phyloP scores from a whole-genome alignment of 2,329 filamentous ascomycete species.

The Claviceps quebecensis region DNA sequence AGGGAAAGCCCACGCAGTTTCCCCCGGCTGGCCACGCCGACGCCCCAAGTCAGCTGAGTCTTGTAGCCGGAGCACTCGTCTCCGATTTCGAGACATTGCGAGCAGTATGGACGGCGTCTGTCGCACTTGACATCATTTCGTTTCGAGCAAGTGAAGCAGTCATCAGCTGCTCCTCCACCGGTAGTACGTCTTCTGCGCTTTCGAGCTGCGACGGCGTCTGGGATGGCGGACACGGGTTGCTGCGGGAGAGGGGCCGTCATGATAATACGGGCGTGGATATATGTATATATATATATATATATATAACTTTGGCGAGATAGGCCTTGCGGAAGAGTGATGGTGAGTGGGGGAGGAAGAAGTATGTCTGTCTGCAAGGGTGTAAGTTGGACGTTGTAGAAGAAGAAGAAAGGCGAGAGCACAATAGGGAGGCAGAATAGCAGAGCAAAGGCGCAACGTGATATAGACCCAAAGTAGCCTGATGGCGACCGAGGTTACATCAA shows the following conservation, averaged over 20 bases:
- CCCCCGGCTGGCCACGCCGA: slow-evolving; percentile 86
- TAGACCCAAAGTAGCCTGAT: slow-evolving; percentile 1
- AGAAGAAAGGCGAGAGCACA: neutral
- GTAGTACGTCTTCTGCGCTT: slow-evolving; percentile 80
- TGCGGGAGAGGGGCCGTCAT: slow-evolving; percentile 38
- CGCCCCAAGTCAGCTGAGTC: slow-evolving; percentile 91
- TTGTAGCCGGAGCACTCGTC: slow-evolving; percentile 94
- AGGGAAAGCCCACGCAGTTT: slow-evolving; percentile 84
- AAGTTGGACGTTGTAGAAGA: neutral
- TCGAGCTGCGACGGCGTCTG: slow-evolving; percentile 37
- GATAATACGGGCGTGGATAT: slow-evolving; percentile 4
- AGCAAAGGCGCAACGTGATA: neutral
- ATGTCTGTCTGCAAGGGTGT: neutral
- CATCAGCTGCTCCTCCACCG: slow-evolving; percentile 77
- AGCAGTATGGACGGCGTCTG: slow-evolving; percentile 83
- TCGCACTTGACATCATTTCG: slow-evolving; percentile 68
- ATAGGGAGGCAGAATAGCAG: neutral
- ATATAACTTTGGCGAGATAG: too few relatives aligned
- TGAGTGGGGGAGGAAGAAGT: neutral
- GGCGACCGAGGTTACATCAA: slow-evolving; percentile 3
- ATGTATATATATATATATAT: too few relatives aligned
- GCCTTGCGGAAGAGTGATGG: too few relatives aligned
- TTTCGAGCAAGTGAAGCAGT: slow-evolving; percentile 89
- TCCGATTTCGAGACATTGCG: slow-evolving; percentile 80
- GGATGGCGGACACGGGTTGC: slow-evolving; percentile 29